These are phyloP conservation scores for Diplodia mutila DNA, from an alignment of 2,329 filamentous ascomycete genomes.

Conservation along the genomic window DNA sequence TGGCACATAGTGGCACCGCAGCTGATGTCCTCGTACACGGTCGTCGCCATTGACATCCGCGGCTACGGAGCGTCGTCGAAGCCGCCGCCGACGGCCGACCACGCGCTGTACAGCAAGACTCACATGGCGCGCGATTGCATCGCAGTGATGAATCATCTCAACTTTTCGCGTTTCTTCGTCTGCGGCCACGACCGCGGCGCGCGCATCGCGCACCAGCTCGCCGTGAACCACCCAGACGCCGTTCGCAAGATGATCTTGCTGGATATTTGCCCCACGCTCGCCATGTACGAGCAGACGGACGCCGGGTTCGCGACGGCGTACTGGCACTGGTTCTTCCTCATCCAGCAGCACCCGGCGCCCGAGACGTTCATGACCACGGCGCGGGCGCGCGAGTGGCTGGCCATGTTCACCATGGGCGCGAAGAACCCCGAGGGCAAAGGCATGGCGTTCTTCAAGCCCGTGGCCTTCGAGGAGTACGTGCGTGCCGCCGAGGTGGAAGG, in stretches of 20 bases:
- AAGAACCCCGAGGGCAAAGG: conserved; percentile 21
- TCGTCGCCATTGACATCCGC: conserved; percentile 55
- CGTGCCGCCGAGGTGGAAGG: conserved; percentile 47
- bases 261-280: conserved; percentile 60
- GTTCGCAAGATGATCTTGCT: conserved; percentile 42
- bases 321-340: conserved; percentile 64
- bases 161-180: conserved; percentile 40
- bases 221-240: conserved; percentile 51
- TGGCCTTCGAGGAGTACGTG: conserved; percentile 49
- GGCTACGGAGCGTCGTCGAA: conserved; percentile 59
- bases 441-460: conserved; percentile 30
- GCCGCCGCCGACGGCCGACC: conserved; percentile 33
- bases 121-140: conserved; percentile 55
- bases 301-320: conserved; percentile 54
- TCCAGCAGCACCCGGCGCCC: conserved; percentile 56
- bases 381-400: conserved; percentile 40
- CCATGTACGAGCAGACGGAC: conserved; percentile 55
- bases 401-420: conserved; percentile 43
- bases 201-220: conserved; percentile 58
- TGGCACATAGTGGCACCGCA: conserved; percentile 54
- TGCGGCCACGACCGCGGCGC: conserved; percentile 63
- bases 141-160: conserved; percentile 51
- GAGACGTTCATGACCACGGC: conserved; percentile 54
- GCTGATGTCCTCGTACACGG: conserved; percentile 46
- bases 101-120: conserved; percentile 51